phyloP scores from a whole-genome alignment of 2,329 filamentous ascomycete genomes.

The Diaporthe sp. region DNA sequence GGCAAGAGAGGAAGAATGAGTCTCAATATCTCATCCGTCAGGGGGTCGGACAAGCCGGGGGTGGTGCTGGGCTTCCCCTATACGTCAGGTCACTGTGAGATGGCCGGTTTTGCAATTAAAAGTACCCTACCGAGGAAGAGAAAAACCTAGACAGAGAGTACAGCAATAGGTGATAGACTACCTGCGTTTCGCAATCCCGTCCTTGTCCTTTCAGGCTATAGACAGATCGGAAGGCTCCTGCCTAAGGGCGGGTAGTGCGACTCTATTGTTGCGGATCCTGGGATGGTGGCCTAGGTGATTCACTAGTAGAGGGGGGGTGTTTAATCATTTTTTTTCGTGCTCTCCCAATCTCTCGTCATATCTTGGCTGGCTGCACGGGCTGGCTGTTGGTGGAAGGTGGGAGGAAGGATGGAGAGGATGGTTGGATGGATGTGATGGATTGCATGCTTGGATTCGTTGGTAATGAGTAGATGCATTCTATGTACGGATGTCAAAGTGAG shows the following conservation, averaged over 20 bases:
- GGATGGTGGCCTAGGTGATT: conserved; percentile 20
- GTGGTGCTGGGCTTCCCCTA: background rate
- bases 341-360: background rate
- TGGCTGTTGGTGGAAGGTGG: conserved; percentile 6
- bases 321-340: background rate
- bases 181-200: conserved; percentile 23
- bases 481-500: background rate
- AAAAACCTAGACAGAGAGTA: background rate
- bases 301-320: background rate
- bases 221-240: conserved; percentile 5
- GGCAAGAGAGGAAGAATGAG: background rate
- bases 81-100: conserved; percentile 1
- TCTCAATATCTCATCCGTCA: conserved; percentile 12
- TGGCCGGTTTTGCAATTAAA: background rate
- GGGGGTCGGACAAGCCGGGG: conserved; percentile 3
- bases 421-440: conserved; percentile 7
- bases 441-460: conserved; percentile 13
- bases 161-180: background rate
- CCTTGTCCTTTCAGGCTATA: conserved; percentile 24
- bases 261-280: conserved; percentile 14
- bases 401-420: conserved; percentile 13
- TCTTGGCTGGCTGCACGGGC: background rate
- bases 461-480: background rate
- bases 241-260: conserved; percentile 20
- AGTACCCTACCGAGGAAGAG: conserved; percentile 1